Conservation (phyloP, 352 stramenopile species). For the Elongisporangium undulatum region DNA sequence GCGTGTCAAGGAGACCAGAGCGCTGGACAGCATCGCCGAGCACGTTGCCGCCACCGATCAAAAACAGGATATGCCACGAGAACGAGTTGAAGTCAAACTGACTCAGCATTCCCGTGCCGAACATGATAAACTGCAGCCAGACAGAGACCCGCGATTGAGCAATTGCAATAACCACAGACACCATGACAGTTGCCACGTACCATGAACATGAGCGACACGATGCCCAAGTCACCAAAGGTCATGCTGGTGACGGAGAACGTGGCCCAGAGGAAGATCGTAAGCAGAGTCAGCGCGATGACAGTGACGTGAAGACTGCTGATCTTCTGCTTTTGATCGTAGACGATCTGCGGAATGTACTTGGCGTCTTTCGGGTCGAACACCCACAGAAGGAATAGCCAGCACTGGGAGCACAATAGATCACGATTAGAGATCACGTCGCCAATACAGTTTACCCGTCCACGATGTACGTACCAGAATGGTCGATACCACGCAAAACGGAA, state of each 20-base stretch:
- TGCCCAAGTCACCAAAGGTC: constrained; percentile 90
- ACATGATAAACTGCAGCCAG: constrained; percentile 70
- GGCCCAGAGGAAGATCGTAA: constrained; percentile 90
- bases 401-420: constrained; percentile 25
- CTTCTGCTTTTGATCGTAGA: constrained; percentile 89
- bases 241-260: constrained; percentile 80
- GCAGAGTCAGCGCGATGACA: constrained; percentile 86
- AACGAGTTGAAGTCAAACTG: constrained; percentile 94
- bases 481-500: constrained; percentile 85
- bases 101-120: constrained; percentile 84
- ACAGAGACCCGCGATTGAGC: neutral
- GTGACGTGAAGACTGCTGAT: constrained; percentile 86
- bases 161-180: neutral
- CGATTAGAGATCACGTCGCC: neutral
- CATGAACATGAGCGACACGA: constrained; percentile 92
- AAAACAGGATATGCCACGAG: constrained; percentile 92
- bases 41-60: constrained; percentile 91
- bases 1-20: constrained; percentile 74
- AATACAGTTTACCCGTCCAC: neutral
- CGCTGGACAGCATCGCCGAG: constrained; percentile 86
- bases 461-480: constrained; percentile 65
- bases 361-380: constrained; percentile 85
- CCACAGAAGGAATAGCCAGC: constrained; percentile 88
- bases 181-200: constrained; percentile 14
- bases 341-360: constrained; percentile 89